A percentile compares a stretch with the other conserved stretches of the same genome.
Conservation (phyloP, 306 rosid genomes). For the Pyrus betulifolia region DNA sequence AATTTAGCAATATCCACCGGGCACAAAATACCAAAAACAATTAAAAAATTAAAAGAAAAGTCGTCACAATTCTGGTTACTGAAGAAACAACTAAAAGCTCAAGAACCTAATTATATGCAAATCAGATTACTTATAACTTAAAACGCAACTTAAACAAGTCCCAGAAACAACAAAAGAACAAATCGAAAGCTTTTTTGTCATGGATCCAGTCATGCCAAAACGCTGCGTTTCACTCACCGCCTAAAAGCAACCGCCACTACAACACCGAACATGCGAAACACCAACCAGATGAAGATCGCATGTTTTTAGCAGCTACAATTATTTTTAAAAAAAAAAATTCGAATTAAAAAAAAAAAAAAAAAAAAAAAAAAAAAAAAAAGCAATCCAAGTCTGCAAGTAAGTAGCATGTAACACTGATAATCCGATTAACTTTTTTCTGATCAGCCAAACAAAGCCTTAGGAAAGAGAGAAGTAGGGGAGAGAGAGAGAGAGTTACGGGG, state of each 20-base stretch:
- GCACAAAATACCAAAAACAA: background rate
- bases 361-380: background rate
- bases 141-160: no score
- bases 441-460: no score
- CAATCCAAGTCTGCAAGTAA: background rate
- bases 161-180: background rate
- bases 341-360: no score
- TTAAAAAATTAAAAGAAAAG: background rate
- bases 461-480: background rate
- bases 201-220: background rate
- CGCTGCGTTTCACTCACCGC: background rate
- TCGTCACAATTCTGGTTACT: background rate
- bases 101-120: background rate
- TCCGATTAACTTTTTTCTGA: background rate
- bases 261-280: background rate
- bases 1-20: background rate
- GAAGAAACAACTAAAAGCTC: background rate
- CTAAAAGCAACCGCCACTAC: background rate
- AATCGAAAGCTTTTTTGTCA: background rate
- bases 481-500: constrained; percentile 19
- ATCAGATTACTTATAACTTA: background rate
- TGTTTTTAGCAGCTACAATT: background rate
- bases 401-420: background rate
- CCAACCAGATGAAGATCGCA: background rate
- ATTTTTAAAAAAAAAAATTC: no score